A percentile compares a stretch with the other conserved stretches of the same genome.
phyloP scores from a whole-genome alignment of 495 filamentous ascomycete species.

The Hypoxylon rickii region DNA sequence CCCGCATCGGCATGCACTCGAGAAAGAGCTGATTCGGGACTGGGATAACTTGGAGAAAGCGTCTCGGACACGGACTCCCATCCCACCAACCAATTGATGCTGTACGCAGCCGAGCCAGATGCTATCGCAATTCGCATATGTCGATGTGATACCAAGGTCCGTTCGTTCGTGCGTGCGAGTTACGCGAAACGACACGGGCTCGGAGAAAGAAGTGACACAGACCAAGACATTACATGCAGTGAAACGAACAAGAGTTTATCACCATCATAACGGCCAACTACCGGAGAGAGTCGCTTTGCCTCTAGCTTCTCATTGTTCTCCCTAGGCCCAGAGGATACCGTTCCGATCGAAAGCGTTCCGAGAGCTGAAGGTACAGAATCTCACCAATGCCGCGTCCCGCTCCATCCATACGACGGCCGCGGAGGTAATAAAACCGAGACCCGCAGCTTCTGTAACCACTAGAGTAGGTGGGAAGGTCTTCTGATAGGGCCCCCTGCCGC shows the following conservation, averaged over 20 bases:
- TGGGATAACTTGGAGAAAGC: conserved; percentile 22
- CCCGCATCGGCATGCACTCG: conserved; percentile 33
- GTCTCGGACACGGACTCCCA: conserved; percentile 21
- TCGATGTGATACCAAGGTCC: conserved; percentile 36
- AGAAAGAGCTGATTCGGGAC: background rate
- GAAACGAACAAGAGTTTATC: conserved; percentile 37
- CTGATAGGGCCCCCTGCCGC: too few relatives aligned
- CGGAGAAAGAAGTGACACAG: conserved; percentile 35
- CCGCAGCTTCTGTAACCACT: conserved; percentile 2
- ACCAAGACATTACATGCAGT: conserved; percentile 35
- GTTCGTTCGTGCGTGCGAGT: conserved; percentile 35
- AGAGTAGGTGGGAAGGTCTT: too few relatives aligned
- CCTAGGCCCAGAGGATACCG: too few relatives aligned
- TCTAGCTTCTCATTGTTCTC: background rate
- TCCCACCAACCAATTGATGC: conserved; percentile 37
- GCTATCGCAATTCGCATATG: conserved; percentile 33
- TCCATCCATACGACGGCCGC: conserved; percentile 4
- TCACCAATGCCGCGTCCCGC: background rate
- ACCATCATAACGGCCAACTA: conserved; percentile 26
- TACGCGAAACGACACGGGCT: conserved; percentile 36
- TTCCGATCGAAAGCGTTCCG: too few relatives aligned
- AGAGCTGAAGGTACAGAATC: background rate
- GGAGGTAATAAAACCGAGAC: conserved; percentile 13
- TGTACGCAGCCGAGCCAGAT: conserved; percentile 37
- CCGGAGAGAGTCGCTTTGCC: conserved; percentile 20